phyloP scores from a whole-genome alignment of 129 eudicot genomes.

The Gnaphalium uliginosum region DNA sequence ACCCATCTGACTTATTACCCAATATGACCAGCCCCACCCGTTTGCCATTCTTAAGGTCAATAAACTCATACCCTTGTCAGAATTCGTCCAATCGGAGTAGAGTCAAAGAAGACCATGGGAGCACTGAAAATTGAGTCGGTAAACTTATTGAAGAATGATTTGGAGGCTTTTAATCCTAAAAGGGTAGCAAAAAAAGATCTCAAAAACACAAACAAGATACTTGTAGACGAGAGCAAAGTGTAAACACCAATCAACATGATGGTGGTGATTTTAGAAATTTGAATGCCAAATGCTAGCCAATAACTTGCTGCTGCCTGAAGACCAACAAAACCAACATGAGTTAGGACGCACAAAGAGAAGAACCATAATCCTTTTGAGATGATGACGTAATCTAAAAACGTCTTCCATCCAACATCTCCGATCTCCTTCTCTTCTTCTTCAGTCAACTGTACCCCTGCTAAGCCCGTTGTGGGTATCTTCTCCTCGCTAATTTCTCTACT shows the following conservation, averaged over 20 bases:
- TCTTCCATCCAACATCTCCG: constrained; percentile 60
- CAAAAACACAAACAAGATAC: constrained; percentile 50
- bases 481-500: constrained; percentile 43
- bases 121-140: constrained; percentile 49
- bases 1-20: neutral
- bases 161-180: constrained; percentile 67
- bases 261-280: constrained; percentile 43
- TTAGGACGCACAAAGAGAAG: constrained; percentile 20
- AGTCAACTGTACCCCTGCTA: constrained; percentile 54
- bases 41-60: neutral
- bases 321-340: constrained; percentile 45
- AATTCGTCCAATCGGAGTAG: constrained; percentile 76
- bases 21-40: neutral
- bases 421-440: constrained; percentile 65
- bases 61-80: constrained; percentile 56
- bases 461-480: constrained; percentile 28
- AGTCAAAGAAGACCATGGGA: constrained; percentile 78
- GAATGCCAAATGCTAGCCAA: constrained; percentile 63
- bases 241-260: constrained; percentile 47
- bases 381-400: constrained; percentile 50
- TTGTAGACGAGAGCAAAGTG: constrained; percentile 39
- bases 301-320: constrained; percentile 70
- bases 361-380: constrained; percentile 47
- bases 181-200: constrained; percentile 48
- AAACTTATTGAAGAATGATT: constrained; percentile 50